These are phyloP conservation scores for Cryptococcus maquisensis DNA, from an alignment of 1,284 basidiomycete species.

Conservation along the genomic window DNA sequence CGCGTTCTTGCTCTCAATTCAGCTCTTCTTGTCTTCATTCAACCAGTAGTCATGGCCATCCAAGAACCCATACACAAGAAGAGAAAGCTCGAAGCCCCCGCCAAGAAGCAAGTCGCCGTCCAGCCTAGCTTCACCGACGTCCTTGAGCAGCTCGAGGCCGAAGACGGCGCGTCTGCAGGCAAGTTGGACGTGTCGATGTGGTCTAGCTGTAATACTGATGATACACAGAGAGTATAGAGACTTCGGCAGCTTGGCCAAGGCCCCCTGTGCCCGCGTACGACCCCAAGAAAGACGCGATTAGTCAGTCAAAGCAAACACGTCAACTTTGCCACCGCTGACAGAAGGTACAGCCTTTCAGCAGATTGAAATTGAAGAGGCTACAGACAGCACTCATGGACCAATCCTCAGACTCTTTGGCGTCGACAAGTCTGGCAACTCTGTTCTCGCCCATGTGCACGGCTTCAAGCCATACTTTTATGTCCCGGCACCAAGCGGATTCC, in stretches of 20 bases:
- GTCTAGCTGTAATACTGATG: background rate
- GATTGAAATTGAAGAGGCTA: constrained; percentile 79
- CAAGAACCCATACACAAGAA: constrained; percentile 34
- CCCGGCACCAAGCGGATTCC: constrained; percentile 68
- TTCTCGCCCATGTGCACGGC: constrained; percentile 71
- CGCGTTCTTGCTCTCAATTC: background rate
- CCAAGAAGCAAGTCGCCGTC: constrained; percentile 8
- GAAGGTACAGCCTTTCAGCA: constrained; percentile 68
- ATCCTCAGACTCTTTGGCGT: constrained; percentile 80
- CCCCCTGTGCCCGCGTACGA: constrained; percentile 60
- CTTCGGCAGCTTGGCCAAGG: constrained; percentile 67
- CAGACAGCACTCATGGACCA: constrained; percentile 55
- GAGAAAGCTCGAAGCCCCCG: constrained; percentile 22
- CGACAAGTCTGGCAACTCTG: constrained; percentile 80
- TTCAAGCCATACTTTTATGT: constrained; percentile 91
- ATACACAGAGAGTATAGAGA: constrained; percentile 41
- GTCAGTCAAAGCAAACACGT: constrained; percentile 38
- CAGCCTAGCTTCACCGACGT: constrained; percentile 69
- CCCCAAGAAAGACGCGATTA: constrained; percentile 60
- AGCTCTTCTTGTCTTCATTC: background rate
- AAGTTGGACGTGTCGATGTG: background rate
- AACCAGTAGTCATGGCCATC: constrained; percentile 8
- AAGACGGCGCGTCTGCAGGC: constrained; percentile 54
- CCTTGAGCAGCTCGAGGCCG: constrained; percentile 67
- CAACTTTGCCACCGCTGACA: background rate